Evolutionary conservation across 345 rosid genomes (phyloP).

Genomic region (Noccaea caerulescens): DNA sequence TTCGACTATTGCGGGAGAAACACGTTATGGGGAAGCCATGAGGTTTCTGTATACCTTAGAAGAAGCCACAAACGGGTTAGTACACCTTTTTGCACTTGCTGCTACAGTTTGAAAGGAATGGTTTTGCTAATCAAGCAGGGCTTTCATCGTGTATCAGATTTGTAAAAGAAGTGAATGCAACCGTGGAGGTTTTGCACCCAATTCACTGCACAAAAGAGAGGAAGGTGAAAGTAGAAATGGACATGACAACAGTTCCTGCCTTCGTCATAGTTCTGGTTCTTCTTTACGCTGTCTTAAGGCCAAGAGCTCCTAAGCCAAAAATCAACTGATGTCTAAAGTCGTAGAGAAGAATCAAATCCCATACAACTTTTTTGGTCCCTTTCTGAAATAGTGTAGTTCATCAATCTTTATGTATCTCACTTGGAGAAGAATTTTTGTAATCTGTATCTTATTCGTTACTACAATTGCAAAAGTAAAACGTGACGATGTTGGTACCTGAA

Average conservation of each 20-base stretch:
- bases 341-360: neutral
- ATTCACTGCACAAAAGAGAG: conserved; percentile 86
- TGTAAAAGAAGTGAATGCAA: conserved; percentile 76
- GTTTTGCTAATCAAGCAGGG: conserved; percentile 16
- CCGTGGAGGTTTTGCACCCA: conserved; percentile 75
- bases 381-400: neutral
- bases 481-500: conserved; percentile 15
- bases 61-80: conserved; percentile 77
- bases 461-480: conserved; percentile 13
- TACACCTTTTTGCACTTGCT: neutral
- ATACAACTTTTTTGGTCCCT: conserved; percentile 9
- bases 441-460: conserved; percentile 20
- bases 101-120: neutral
- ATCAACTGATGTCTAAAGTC: conserved; percentile 61
- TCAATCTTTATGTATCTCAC: conserved; percentile 23
- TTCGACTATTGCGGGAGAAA: conserved; percentile 71
- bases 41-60: conserved; percentile 70
- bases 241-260: conserved; percentile 87
- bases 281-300: conserved; percentile 70
- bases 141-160: conserved; percentile 55
- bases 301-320: conserved; percentile 87
- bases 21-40: conserved; percentile 83
- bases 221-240: conserved; percentile 72
- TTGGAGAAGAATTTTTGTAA: conserved; percentile 28
- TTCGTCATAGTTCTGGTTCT: conserved; percentile 63